Conservation (phyloP, 2,329 filamentous ascomycete species). For the Sphaerulina populicola region DNA sequence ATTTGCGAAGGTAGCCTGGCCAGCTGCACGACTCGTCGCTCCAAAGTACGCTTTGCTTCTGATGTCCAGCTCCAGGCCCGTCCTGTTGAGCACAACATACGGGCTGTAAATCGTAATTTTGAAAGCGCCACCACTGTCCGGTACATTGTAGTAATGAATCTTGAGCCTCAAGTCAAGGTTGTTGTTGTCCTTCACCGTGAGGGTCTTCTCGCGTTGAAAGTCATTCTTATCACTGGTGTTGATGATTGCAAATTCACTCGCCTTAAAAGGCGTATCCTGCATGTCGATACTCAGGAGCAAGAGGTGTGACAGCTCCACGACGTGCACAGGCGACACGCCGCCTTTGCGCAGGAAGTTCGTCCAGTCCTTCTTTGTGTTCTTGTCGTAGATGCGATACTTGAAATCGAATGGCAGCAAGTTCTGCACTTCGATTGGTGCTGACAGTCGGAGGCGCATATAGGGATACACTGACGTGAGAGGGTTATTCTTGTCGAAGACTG, state of each 20-base stretch:
- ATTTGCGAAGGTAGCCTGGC: constrained; percentile 58
- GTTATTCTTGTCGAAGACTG: constrained; percentile 73
- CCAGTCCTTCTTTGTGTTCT: constrained; percentile 98
- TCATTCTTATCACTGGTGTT: constrained; percentile 82
- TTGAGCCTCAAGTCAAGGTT: constrained; percentile 71
- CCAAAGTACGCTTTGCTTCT: constrained; percentile 85
- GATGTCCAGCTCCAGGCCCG: constrained; percentile 77
- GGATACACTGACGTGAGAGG: constrained; percentile 80
- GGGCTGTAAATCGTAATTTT: constrained; percentile 91
- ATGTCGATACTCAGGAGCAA: constrained; percentile 88
- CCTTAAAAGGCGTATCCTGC: constrained; percentile 89
- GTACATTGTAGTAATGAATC: constrained; percentile 83
- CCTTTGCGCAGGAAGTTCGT: constrained; percentile 96
- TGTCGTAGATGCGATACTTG: constrained; percentile 98
- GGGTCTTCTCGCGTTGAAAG: constrained; percentile 70
- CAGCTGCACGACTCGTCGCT: constrained; percentile 71
- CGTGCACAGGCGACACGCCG: constrained; percentile 92
- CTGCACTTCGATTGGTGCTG: constrained; percentile 85
- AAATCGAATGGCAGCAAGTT: constrained; percentile 95
- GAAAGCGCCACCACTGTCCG: constrained; percentile 90
- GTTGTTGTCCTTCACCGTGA: constrained; percentile 77
- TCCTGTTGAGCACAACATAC: constrained; percentile 92
- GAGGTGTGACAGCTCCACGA: constrained; percentile 90
- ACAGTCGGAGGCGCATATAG: constrained; percentile 87
- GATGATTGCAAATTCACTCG: constrained; percentile 95